Evolutionary conservation across 768 basidiomycete genomes (phyloP).

Genomic region (Leccinellum luteum): DNA sequence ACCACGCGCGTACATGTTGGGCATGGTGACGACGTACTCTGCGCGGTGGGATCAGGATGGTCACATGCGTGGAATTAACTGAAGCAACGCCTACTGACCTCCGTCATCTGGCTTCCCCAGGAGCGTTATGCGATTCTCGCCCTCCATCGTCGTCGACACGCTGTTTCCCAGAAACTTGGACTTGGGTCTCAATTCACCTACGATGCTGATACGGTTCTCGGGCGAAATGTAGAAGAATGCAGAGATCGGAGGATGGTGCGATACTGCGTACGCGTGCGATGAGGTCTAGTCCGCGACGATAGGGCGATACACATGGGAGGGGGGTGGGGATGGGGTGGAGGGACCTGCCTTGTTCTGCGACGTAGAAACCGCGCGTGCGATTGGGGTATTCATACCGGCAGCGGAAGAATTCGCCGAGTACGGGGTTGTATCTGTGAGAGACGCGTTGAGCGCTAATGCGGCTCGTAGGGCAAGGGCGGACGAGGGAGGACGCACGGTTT

Average conservation of each 20-base stretch:
- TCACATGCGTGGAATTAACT: neutral
- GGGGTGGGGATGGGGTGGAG: neutral
- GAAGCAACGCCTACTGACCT: constrained; percentile 47
- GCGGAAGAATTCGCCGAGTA: constrained; percentile 97
- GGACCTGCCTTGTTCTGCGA: constrained; percentile 85
- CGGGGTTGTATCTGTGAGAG: constrained; percentile 83
- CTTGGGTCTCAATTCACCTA: constrained; percentile 94
- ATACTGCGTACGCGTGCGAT: constrained; percentile 51
- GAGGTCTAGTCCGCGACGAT: constrained; percentile 6
- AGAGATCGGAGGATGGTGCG: constrained; percentile 91
- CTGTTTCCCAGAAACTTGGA: constrained; percentile 96
- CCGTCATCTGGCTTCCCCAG: constrained; percentile 85
- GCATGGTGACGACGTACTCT: constrained; percentile 93
- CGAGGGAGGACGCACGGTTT: constrained; percentile 72
- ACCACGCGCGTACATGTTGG: constrained; percentile 94
- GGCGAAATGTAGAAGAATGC: constrained; percentile 97
- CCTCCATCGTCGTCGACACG: constrained; percentile 95
- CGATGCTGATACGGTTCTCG: constrained; percentile 78
- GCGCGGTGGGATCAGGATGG: constrained; percentile 10
- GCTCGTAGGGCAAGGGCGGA: neutral
- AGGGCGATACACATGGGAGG: neutral
- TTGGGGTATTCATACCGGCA: constrained; percentile 92
- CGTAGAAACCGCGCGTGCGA: constrained; percentile 91
- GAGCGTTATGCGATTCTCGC: constrained; percentile 84
- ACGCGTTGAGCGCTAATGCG: constrained; percentile 5